Conservation (phyloP, 306 rosid genomes). For the Abrus pulchellus region DNA sequence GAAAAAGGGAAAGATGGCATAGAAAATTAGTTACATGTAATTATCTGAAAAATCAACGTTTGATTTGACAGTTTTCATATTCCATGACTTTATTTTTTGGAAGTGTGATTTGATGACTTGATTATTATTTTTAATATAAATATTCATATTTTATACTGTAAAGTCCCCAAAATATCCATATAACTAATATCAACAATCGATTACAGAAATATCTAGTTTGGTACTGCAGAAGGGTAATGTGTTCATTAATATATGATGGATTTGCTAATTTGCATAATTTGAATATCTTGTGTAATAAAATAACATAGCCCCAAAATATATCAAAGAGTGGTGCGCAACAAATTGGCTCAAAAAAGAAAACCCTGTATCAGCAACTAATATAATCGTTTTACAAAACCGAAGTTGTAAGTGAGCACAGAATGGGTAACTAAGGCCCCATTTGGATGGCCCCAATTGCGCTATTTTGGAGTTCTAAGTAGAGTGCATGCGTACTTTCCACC, state of each 20-base stretch:
- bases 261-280: not conserved
- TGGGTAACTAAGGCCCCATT: slow-evolving; percentile 50
- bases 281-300: not conserved
- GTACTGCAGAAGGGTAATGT: slow-evolving; percentile 1
- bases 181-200: slow-evolving; percentile 4
- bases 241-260: not conserved
- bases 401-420: slow-evolving; percentile 46
- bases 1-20: not conserved
- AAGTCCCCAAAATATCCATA: too few relatives aligned
- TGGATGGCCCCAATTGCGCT: slow-evolving; percentile 33
- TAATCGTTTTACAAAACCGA: slow-evolving; percentile 40
- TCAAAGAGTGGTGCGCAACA: slow-evolving; percentile 20
- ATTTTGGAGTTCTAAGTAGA: slow-evolving; percentile 41
- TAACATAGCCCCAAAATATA: slow-evolving; percentile 1
- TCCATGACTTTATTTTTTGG: slow-evolving; percentile 28
- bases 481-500: slow-evolving; percentile 47
- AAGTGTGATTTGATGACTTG: slow-evolving; percentile 15
- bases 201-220: slow-evolving; percentile 30
- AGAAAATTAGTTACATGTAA: slow-evolving; percentile 22
- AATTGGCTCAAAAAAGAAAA: slow-evolving; percentile 45
- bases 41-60: not conserved
- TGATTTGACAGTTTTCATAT: slow-evolving; percentile 31
- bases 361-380: slow-evolving; percentile 29
- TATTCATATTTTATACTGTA: not conserved
- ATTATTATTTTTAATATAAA: not conserved